Conservation (phyloP, 2,329 filamentous ascomycete species). For the Pseudogymnoascus sp. region DNA sequence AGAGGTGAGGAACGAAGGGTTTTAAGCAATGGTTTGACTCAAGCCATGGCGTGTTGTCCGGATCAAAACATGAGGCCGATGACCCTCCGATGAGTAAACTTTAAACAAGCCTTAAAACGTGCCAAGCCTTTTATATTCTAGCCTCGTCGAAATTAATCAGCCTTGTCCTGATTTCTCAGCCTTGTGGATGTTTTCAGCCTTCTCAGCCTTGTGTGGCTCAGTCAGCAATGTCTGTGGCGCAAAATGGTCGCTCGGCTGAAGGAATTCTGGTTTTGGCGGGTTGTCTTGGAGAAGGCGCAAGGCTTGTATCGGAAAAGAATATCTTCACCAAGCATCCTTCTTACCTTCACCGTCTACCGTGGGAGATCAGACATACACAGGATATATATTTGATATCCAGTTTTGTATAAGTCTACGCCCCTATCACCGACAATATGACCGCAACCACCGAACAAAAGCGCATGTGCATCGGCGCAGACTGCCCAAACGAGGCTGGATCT, state of each 20-base stretch:
- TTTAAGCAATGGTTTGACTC: background rate
- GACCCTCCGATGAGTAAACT: background rate
- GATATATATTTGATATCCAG: background rate
- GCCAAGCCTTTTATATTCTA: background rate
- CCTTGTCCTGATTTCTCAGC: background rate
- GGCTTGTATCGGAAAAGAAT: background rate
- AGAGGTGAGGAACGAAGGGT: background rate
- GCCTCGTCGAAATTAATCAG: background rate
- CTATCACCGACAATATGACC: background rate
- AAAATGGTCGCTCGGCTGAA: background rate
- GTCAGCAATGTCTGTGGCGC: background rate
- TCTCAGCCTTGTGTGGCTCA: constrained; percentile 1
- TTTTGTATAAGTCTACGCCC: background rate
- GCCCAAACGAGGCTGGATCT: constrained; percentile 74
- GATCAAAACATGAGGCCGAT: background rate
- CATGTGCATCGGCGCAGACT: constrained; percentile 76
- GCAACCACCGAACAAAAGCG: constrained; percentile 37
- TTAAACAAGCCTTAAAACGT: background rate
- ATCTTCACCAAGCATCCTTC: background rate
- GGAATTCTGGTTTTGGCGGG: background rate
- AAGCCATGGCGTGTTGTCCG: background rate
- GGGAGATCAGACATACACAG: background rate
- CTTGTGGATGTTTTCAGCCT: background rate
- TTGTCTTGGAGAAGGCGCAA: background rate
- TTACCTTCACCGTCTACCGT: background rate